phyloP scores from a whole-genome alignment of 2,329 filamentous ascomycete species.

The Xylaria sp. region DNA sequence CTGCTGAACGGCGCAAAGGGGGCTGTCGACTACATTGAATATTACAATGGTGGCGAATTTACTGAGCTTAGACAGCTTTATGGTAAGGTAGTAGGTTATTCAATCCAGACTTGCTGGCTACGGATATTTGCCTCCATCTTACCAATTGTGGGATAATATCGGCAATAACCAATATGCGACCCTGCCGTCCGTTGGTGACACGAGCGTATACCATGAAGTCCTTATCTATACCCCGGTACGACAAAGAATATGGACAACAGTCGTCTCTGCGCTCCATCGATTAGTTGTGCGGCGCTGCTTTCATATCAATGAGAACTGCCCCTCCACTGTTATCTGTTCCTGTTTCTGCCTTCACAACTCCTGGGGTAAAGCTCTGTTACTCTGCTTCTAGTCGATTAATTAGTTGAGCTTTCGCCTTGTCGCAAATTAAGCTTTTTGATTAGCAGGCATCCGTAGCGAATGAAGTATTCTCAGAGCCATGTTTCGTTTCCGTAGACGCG shows the following conservation, averaged over 20 bases:
- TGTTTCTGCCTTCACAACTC: not conserved
- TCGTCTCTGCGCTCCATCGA: not conserved
- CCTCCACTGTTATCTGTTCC: constrained; percentile 9
- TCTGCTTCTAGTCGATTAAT: constrained; percentile 1
- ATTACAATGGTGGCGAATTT: not conserved
- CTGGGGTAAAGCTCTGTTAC: not conserved
- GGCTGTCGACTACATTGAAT: not conserved
- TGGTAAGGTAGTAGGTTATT: constrained; percentile 24
- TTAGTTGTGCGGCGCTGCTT: not conserved
- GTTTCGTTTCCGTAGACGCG: constrained; percentile 46
- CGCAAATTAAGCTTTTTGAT: not conserved
- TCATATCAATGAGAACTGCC: constrained; percentile 18
- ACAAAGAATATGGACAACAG: constrained; percentile 3
- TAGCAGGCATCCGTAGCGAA: not conserved
- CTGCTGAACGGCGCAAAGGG: not conserved
- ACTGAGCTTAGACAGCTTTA: not conserved
- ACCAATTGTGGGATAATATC: constrained; percentile 33
- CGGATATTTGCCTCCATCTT: constrained; percentile 36
- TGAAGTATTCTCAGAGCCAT: constrained; percentile 22
- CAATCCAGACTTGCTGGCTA: constrained; percentile 44
- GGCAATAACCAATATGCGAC: constrained; percentile 26
- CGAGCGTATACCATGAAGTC: not conserved
- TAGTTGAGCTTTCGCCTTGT: constrained; percentile 1
- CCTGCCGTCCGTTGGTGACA: constrained; percentile 26
- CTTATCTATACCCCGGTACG: constrained; percentile 20